phyloP scores from a whole-genome alignment of 106 monocot genomes.

The Platanthera zijinensis region DNA sequence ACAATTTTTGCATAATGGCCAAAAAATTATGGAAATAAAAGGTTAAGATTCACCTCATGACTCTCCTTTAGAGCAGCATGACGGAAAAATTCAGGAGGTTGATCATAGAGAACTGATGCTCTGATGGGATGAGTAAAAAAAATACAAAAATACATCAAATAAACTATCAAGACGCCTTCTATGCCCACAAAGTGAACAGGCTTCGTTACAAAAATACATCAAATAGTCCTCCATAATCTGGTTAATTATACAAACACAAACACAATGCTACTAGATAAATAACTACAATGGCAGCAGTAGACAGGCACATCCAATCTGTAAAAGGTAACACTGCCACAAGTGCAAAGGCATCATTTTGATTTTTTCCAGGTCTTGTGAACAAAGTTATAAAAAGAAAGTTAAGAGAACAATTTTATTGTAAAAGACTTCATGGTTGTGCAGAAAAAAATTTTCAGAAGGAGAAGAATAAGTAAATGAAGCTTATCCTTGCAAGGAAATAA shows the following conservation, averaged over 20 bases:
- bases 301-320: background rate
- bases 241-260: background rate
- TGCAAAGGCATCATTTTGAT: background rate
- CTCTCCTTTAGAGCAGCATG: constrained; percentile 53
- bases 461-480: background rate
- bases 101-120: constrained; percentile 81
- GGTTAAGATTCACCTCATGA: constrained; percentile 50
- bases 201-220: background rate
- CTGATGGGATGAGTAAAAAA: constrained; percentile 21
- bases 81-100: constrained; percentile 86
- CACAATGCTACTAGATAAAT: background rate
- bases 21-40: background rate
- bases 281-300: background rate
- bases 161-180: background rate
- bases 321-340: background rate
- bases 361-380: background rate
- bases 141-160: background rate
- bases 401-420: no score
- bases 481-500: no score
- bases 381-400: background rate
- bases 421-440: no score
- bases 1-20: background rate
- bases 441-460: background rate
- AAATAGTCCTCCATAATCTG: background rate
- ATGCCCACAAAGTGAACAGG: background rate